Evolutionary conservation across 2,329 filamentous ascomycete genomes (phyloP), one percentile per base, ranked within the genome.

Genomic region (Ophiosphaerella herpotricha): DNA sequence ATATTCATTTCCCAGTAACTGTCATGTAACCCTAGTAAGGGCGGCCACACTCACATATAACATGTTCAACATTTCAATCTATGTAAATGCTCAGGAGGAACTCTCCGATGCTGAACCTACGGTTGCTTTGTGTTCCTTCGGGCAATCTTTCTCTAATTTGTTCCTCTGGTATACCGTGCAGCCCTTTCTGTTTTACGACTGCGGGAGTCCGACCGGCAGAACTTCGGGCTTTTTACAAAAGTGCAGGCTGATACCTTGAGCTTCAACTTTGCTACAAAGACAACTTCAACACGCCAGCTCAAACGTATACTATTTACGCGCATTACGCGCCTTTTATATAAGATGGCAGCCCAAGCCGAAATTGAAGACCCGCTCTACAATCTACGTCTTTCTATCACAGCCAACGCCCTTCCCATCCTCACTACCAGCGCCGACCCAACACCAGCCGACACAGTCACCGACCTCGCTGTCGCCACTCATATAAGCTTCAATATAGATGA

Each of bases 341-440:
- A 58, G 54, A 50, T 53, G 57, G 63, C 67, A 43, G 57, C 70
- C 23, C 63, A 67, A 48, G 60, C 62, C 34, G 66, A 72, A 54
- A 57, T 64, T 43, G 67, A 71, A 13, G 91, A 97, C 70, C 85
- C 92, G 43, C 86, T 97, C 59, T 81, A 91, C 58, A 86, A 94
- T 57, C 82, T 97, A 62, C 90, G 92, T 68, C 86, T 89, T 70
- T 87, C 89, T 57, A 94, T 97, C 75, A 85, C 88, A 46, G 82
- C 85, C 49, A 82, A 81, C 63, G 83, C 81, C 64, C 75, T 85
- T 43, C 88, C 92, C 49, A 82, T 90, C 46, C 89, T 92, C 37
- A 90, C 88, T 50, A 87, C 85, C 48, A 88, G 86, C 47, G 76
- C 84, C 60, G 85, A 91, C 63, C 79, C 84, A 12, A 79, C 83